Conservation (phyloP, 371 early-diverging fungal species). For the Rhizopus stolonifer region DNA sequence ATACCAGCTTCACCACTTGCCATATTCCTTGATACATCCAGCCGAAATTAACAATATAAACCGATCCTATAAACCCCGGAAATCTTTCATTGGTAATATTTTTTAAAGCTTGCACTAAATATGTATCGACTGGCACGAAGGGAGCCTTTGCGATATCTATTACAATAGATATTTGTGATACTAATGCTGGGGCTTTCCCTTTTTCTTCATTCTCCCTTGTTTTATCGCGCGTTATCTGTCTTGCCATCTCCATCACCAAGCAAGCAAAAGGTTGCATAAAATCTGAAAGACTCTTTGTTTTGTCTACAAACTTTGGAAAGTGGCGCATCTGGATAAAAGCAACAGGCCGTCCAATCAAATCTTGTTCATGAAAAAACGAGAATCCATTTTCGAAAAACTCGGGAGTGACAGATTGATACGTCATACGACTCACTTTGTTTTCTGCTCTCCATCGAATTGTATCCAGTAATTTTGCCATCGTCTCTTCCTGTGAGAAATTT, state of each 20-base stretch:
- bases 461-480: conserved; percentile 26
- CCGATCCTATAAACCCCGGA: conserved; percentile 46
- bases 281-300: conserved; percentile 29
- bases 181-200: conserved; percentile 7
- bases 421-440: conserved; percentile 22
- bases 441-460: conserved; percentile 48
- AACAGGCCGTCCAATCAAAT: conserved; percentile 41
- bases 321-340: conserved; percentile 44
- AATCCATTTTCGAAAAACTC: conserved; percentile 39
- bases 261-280: conserved; percentile 45
- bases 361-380: conserved; percentile 47
- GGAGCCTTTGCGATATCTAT: conserved; percentile 48
- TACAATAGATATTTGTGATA: conserved; percentile 44
- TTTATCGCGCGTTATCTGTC: conserved; percentile 39
- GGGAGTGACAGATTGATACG: conserved; percentile 27
- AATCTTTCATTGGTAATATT: conserved; percentile 34
- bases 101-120: conserved; percentile 29
- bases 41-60: conserved; percentile 52
- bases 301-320: conserved; percentile 41
- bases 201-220: conserved; percentile 29
- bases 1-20: conserved; percentile 46
- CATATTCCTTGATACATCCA: conserved; percentile 59
- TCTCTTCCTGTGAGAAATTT: conserved; percentile 13
- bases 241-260: conserved; percentile 48
- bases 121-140: conserved; percentile 41